Evolutionary conservation across 1,139 yeast genomes (phyloP), one percentile per base, ranked within the genome.

Genomic region (Taiozyma onychis): DNA sequence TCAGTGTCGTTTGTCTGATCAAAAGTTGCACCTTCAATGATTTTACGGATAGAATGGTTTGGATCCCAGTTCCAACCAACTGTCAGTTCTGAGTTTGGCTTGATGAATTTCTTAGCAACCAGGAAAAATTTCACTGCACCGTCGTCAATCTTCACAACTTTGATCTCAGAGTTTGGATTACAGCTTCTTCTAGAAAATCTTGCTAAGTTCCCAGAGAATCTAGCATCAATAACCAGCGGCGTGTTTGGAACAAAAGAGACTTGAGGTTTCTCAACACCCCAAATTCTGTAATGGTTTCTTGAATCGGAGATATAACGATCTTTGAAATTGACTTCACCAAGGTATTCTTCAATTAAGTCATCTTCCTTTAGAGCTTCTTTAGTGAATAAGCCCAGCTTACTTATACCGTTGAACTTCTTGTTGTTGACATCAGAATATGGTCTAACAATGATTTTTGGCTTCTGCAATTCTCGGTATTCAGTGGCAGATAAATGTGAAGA

Each of bases 1-100:
- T 78, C 81, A 1, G 70, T 67, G 44, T 78, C 78, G 7, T 70
- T 60, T 44, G 84, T 67, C 18, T 70, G 61, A 37, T 71, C 75
- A 44, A 68, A 61, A 4, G 65, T 58, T 54, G 67, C 62, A 0
- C 68, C 65, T 4, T 71, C 70, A 32, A 70, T 67, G 43, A 77
- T 73, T 56, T 75, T 75, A 51, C 72, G 70, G 39, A 88, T 86
- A 2, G 97, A 97, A 64, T 90, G 97, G 13, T 69, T 59, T 6
- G 68, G 63, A 63, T 90, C 96, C 96, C 97, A 91, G 55, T 85
- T 88, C 98, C 98, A 91, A 2, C 80, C 80, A 26, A 88, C 69
- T 1, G 95, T 77, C 39, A 91, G 69, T 65, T 91, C 97, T 41
- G 80, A 76, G 41, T 83, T 89, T 14, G 72, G 60, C 48, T 72